Base-by-base conservation (phyloP, 768 basidiomycete species). In the Russula ochroleuca region DNA sequence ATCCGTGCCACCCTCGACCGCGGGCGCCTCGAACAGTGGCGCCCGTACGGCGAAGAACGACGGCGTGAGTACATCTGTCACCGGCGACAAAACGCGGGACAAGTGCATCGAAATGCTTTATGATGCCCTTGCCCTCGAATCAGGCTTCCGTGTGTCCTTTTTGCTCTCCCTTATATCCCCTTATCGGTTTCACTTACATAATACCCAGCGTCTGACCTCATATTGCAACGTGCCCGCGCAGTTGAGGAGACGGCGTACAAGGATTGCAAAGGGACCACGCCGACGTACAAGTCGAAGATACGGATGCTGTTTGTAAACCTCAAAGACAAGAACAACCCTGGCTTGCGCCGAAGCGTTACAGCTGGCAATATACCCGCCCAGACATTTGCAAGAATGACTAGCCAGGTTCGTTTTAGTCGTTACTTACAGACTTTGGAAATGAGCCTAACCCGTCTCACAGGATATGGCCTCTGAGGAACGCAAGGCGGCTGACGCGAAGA, bases 401-500 rank as follows among this genome's bases (percentile, higher is more conserved):
- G 88, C 71, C 82, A 87, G 79, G 93, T 91, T 71, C 49, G 82
- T 74, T 9, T 7, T 19, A 25, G 28, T 0, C n/a, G n/a, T 47
- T 5, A 47, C 21, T 21, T 8, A n/a, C 7, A 51, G 5, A 19
- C 43, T 62, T 53, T 38, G 62, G 47, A 23, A 37, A 19, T 15
- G 35, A 23, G 13, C 5, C 17, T 50, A 14, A 19, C 14, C 49
- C 21, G 31, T 21, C 5, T 45, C 53, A 25, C 64, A 96, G 93
- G 95, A 98, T 70, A 94, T 99, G 92, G 95, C 96, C 15, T 92
- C 92, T 0, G 93, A 93, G 71, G 92, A 95, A 67, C 83, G 93
- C 37, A 90, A 92, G 70, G 86, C 88, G 2, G 87, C 88, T 10
- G 89, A 95, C 69, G 82, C 83, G 63, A 88, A 86, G 72, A 88